Evolutionary conservation across 2,329 filamentous ascomycete species (phyloP).

Genomic region (Coleophoma cylindrospora): DNA sequence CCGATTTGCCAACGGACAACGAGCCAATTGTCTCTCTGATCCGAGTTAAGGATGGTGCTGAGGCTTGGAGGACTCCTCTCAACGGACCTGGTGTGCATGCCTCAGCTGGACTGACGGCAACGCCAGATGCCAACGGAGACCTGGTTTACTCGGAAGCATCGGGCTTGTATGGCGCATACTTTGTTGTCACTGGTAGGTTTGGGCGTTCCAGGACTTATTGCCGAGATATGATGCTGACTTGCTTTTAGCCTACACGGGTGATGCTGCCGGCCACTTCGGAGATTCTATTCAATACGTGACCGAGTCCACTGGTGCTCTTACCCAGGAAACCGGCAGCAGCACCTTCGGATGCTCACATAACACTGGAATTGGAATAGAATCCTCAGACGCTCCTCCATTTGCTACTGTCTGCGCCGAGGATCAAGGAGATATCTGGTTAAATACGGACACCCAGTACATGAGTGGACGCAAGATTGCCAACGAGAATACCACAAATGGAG

Average conservation of each 20-base stretch:
- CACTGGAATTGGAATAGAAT: conserved; percentile 59
- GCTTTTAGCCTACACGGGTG: conserved; percentile 40
- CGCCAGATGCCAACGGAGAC: conserved; percentile 58
- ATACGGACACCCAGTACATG: conserved; percentile 55
- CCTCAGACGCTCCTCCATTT: conserved; percentile 51
- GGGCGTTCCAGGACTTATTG: no score
- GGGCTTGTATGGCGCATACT: conserved; percentile 55
- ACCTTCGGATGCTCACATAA: conserved; percentile 61
- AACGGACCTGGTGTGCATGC: conserved; percentile 50
- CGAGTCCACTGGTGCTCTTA: conserved; percentile 37
- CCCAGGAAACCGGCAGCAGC: conserved; percentile 41
- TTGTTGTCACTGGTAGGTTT: conserved; percentile 46
- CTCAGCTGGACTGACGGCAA: conserved; percentile 34
- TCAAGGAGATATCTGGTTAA: conserved; percentile 60
- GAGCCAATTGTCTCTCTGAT: conserved; percentile 54
- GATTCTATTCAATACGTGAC: conserved; percentile 49
- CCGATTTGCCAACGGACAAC: conserved; percentile 39
- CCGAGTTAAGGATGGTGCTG: conserved; percentile 47
- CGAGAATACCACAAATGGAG: conserved; percentile 57
- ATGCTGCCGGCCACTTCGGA: conserved; percentile 50
- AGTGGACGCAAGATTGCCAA: conserved; percentile 55
- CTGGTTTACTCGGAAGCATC: conserved; percentile 52
- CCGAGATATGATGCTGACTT: no score
- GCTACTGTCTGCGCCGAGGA: conserved; percentile 57
- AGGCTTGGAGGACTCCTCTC: conserved; percentile 54